A percentile compares a stretch with the other conserved stretches of the same genome.
phyloP scores from a whole-genome alignment of 1,284 basidiomycete genomes.

The Apiotrichum domesticum region DNA sequence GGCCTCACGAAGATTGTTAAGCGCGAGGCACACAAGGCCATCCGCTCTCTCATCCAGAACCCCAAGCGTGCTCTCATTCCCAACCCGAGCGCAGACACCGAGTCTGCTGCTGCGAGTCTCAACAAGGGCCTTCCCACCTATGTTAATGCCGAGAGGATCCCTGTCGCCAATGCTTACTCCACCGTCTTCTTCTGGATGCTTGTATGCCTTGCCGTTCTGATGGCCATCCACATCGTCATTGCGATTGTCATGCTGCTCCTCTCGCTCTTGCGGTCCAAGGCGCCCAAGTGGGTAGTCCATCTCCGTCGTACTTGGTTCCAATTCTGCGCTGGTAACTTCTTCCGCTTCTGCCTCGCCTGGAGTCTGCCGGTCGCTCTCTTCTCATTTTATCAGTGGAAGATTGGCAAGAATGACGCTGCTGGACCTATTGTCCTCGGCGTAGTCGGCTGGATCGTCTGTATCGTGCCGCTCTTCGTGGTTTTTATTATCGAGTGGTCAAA shows the following conservation, averaged over 20 bases:
- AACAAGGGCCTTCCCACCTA: conserved; percentile 75
- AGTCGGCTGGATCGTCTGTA: conserved; percentile 54
- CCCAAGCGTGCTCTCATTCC: conserved; percentile 39
- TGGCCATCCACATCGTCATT: conserved; percentile 54
- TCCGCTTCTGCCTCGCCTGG: conserved; percentile 55
- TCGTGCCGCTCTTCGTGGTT: conserved; percentile 52
- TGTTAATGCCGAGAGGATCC: conserved; percentile 65
- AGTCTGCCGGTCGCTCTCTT: conserved; percentile 68
- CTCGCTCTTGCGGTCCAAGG: conserved; percentile 10
- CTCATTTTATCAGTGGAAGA: conserved; percentile 78
- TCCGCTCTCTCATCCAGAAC: conserved; percentile 37
- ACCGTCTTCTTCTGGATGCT: conserved; percentile 68
- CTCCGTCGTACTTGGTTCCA: conserved; percentile 52
- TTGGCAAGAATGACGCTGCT: conserved; percentile 66
- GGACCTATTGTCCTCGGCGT: conserved; percentile 63
- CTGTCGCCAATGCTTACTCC: conserved; percentile 75
- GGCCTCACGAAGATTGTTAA: conserved; percentile 1
- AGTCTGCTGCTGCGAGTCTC: conserved; percentile 31
- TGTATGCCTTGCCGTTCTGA: conserved; percentile 57
- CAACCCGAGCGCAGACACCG: background rate
- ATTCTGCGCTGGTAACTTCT: conserved; percentile 44
- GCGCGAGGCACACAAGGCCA: too few relatives aligned
- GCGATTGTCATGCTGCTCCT: conserved; percentile 49
- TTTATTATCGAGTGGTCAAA: conserved; percentile 33
- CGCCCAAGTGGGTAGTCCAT: conserved; percentile 37